Percentiles rank a stretch among this genome's conserved stretches.
Evolutionary conservation across 495 filamentous ascomycete genomes (phyloP).

Genomic region (Darksidea phi): DNA sequence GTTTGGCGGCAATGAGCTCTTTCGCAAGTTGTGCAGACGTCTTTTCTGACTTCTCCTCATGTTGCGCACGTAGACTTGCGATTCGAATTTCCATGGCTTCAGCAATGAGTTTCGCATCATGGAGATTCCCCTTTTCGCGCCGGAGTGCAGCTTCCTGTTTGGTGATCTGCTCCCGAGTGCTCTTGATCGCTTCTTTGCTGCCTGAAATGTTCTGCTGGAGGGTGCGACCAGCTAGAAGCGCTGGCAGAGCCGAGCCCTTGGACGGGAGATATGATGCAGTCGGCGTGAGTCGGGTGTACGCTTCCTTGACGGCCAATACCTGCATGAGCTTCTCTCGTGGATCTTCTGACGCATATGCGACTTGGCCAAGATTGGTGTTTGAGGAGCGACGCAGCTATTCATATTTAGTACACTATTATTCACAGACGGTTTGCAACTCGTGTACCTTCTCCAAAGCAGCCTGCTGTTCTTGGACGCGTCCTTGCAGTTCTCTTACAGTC

Average conservation of each 20-base stretch:
- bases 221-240: conserved; percentile 66
- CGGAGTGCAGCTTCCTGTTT: conserved; percentile 55
- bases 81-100: conserved; percentile 60
- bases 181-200: conserved; percentile 58
- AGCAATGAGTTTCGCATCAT: conserved; percentile 57
- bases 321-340: conserved; percentile 52
- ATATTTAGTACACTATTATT: not conserved
- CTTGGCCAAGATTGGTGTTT: not conserved
- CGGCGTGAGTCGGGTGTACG: conserved; percentile 62
- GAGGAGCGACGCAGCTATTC: conserved; percentile 12
- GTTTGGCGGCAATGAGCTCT: conserved; percentile 59
- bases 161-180: conserved; percentile 56
- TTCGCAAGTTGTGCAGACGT: conserved; percentile 58
- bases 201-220: conserved; percentile 62
- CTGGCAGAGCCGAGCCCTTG: conserved; percentile 65
- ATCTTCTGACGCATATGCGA: conserved; percentile 43
- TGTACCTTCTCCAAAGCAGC: conserved; percentile 57
- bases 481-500: conserved; percentile 64
- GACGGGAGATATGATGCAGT: conserved; percentile 63
- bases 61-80: conserved; percentile 52
- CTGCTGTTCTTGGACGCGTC: conserved; percentile 64
- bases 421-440: not conserved
- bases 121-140: conserved; percentile 58
- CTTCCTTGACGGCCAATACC: conserved; percentile 58
- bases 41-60: conserved; percentile 56